These are phyloP conservation scores for Entomortierella chlamydospora DNA, from an alignment of 192 early-diverging fungal species.

Conservation along the genomic window DNA sequence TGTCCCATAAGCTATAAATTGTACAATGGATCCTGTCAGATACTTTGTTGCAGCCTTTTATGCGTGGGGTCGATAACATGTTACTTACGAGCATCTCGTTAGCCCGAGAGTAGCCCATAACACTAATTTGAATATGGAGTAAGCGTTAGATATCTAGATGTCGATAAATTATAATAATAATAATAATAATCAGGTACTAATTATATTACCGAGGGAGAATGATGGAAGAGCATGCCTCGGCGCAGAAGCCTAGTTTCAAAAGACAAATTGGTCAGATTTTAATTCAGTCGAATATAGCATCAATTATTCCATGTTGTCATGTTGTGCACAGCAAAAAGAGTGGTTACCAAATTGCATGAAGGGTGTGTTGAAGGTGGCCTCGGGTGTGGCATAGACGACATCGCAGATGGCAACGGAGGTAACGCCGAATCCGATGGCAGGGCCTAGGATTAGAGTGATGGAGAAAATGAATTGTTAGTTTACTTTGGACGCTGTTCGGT, in stretches of 20 bases:
- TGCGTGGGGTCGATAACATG: not conserved
- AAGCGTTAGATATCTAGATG: too few relatives aligned
- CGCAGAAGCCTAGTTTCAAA: conserved; percentile 66
- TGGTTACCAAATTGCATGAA: conserved; percentile 75
- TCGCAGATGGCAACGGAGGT: conserved; percentile 77
- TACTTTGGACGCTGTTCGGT: too few relatives aligned
- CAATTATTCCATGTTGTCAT: too few relatives aligned
- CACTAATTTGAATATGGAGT: conserved; percentile 30
- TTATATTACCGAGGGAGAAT: conserved; percentile 66
- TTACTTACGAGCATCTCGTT: conserved; percentile 73
- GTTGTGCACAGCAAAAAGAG: not conserved
- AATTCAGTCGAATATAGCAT: too few relatives aligned
- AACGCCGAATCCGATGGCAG: conserved; percentile 75
- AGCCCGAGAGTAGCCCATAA: conserved; percentile 71
- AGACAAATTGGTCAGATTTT: too few relatives aligned
- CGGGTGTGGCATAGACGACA: conserved; percentile 70
- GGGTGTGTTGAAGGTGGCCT: conserved; percentile 77
- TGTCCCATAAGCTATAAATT: conserved; percentile 63
- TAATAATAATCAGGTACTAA: too few relatives aligned
- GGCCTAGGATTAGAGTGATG: conserved; percentile 57
- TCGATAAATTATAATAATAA: too few relatives aligned
- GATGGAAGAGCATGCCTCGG: conserved; percentile 77
- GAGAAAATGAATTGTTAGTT: not conserved
- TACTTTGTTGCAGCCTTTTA: not conserved
- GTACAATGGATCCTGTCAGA: not conserved